These are phyloP conservation scores for Monilinia fructigena DNA, from an alignment of 2,329 filamentous ascomycete genomes.

Conservation along the genomic window DNA sequence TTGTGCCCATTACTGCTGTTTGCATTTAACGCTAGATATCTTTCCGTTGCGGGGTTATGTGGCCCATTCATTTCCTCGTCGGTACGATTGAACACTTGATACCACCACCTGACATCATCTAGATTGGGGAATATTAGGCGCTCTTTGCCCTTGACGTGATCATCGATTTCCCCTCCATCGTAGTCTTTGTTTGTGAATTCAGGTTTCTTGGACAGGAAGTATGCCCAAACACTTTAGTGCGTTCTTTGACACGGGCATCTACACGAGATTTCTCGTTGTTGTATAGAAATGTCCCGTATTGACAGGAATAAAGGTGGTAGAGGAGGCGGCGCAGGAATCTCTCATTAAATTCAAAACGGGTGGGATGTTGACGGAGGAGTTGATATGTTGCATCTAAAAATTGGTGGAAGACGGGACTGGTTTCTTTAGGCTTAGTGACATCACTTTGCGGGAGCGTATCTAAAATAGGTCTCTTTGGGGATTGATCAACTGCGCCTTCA, in stretches of 20 bases:
- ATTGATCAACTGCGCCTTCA: conserved; percentile 33
- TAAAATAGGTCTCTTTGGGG: conserved; percentile 34
- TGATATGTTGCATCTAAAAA: conserved; percentile 95
- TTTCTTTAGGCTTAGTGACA: conserved; percentile 80
- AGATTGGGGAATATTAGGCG: conserved; percentile 78
- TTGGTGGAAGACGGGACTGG: conserved; percentile 95
- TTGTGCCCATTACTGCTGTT: conserved; percentile 19
- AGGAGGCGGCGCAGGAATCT: conserved; percentile 84
- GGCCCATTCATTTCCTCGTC: conserved; percentile 90
- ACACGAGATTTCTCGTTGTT: conserved; percentile 89
- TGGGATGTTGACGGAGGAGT: conserved; percentile 78
- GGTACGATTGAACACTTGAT: conserved; percentile 78
- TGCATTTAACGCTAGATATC: conserved; percentile 29
- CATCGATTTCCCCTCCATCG: conserved; percentile 67
- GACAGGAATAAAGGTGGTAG: conserved; percentile 93
- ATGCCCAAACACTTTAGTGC: conserved; percentile 93
- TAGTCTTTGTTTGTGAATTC: conserved; percentile 85
- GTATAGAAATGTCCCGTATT: conserved; percentile 95
- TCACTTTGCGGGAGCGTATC: conserved; percentile 50
- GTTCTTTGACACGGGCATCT: conserved; percentile 65
- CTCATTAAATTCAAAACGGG: conserved; percentile 94
- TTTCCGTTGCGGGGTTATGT: conserved; percentile 49
- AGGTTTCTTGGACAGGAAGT: conserved; percentile 76
- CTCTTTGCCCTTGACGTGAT: conserved; percentile 75
- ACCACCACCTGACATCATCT: conserved; percentile 89